Evolutionary conservation across 106 monocot genomes (phyloP).

Genomic region (Dioscorea zingiberensis): DNA sequence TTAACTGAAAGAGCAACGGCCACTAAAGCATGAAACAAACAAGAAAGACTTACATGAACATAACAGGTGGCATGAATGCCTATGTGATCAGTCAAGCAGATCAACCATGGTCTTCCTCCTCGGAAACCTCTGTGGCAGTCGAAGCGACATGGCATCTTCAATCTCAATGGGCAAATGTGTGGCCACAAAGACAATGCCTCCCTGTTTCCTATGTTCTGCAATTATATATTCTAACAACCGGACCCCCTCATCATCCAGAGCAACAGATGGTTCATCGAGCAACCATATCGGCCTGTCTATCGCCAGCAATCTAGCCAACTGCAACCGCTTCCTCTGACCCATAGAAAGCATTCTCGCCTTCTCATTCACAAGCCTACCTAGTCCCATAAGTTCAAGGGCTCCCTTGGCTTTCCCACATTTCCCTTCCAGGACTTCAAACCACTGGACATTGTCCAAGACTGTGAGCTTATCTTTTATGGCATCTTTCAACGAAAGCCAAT

Average conservation of each 20-base stretch:
- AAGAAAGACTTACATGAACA: too few relatives aligned
- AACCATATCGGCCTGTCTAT: conserved; percentile 92
- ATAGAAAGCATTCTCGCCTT: conserved; percentile 93
- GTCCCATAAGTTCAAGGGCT: conserved; percentile 88
- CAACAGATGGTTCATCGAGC: conserved; percentile 96
- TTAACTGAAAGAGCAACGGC: too few relatives aligned
- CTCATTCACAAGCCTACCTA: conserved; percentile 80
- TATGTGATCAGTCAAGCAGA: conserved; percentile 39
- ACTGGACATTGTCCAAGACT: conserved; percentile 83
- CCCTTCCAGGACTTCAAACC: conserved; percentile 95
- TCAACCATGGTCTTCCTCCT: conserved; percentile 78
- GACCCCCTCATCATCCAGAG: conserved; percentile 85
- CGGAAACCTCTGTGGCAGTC: conserved; percentile 77
- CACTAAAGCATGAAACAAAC: too few relatives aligned
- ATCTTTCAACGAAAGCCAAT: conserved; percentile 90
- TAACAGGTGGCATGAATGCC: neutral
- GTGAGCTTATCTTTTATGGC: conserved; percentile 78
- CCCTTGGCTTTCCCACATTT: conserved; percentile 49
- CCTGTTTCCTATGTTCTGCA: conserved; percentile 77
- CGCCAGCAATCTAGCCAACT: conserved; percentile 80
- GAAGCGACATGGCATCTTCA: conserved; percentile 76
- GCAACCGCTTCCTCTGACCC: conserved; percentile 92
- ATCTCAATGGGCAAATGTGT: conserved; percentile 90
- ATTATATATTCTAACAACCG: conserved; percentile 73
- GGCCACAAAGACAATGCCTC: conserved; percentile 87